Evolutionary conservation across 768 basidiomycete species (phyloP), one percentile per base, ranked within the genome.

Genomic region (Candolleomyces aberdarensis): DNA sequence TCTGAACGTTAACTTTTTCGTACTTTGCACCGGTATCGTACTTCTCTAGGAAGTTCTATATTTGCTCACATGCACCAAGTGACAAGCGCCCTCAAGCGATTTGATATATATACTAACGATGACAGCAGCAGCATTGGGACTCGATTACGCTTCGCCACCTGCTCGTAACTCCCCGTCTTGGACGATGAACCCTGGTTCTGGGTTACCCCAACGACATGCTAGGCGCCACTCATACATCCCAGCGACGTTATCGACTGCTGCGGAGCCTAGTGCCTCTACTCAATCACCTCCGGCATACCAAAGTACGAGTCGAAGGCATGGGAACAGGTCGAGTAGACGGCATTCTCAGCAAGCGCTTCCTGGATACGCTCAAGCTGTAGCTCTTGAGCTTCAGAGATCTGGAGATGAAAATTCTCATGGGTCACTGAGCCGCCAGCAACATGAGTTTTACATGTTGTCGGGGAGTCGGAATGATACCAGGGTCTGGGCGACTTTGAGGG

Each of bases 401-500:
- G 32, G 17, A 10, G 55, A 32, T 15, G 60, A 56, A 14, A 31
- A 26, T 11, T 7, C 19, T 11, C 60, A 61, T 39, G 55, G 60
- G 13, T 29, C 11, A 5, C 29, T 26, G 22, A 50, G 32, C 5
- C 41, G n/a, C n/a, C 13, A 61, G 19, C 15, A 17, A n/a, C 55
- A 61, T 31, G 54, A 61, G 22, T 61, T 49, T 51, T 46, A 49
- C 22, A 22, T 61, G 19, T 26, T 41, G 5, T 56, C 53, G 19
- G 44, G 31, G 52, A 48, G 55, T 29, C 54, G 55, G 19, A 26
- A 48, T n/a, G 29, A 19, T 49, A 52, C 31, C 17, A 20, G 46
- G 19, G 60, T 64, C 15, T 68, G 67, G 66, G 67, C 63, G 3
- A 68, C 59, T 15, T 39, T 69, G 31, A 63, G 57, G 13, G 43